Evolutionary conservation across 305 asterid genomes (phyloP).

Genomic region (Vinca major): DNA sequence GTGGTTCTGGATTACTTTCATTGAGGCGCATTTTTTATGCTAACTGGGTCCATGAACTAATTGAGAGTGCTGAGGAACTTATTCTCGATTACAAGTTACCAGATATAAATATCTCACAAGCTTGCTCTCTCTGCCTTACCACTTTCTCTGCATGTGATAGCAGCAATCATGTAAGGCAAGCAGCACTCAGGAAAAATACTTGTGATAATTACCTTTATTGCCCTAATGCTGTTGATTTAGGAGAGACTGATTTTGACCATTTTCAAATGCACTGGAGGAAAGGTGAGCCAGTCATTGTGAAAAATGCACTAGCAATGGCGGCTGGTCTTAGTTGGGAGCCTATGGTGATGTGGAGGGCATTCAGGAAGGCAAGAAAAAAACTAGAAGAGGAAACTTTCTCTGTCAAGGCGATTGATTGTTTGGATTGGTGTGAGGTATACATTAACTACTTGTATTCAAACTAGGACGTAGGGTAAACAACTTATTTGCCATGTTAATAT

Average conservation of each 20-base stretch:
- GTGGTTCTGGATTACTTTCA: constrained; percentile 46
- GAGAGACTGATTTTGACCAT: constrained; percentile 42
- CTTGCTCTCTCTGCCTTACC: constrained; percentile 37
- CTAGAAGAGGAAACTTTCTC: constrained; percentile 28
- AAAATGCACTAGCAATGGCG: constrained; percentile 36
- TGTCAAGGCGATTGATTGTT: constrained; percentile 76
- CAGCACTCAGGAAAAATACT: constrained; percentile 43
- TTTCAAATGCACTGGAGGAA: constrained; percentile 78
- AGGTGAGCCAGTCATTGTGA: constrained; percentile 75
- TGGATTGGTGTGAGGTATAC: constrained; percentile 77
- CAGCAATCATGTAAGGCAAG: constrained; percentile 32
- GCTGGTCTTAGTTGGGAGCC: constrained; percentile 95
- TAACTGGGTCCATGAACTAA: constrained; percentile 42
- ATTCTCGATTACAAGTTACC: constrained; percentile 33
- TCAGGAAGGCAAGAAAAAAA: constrained; percentile 48
- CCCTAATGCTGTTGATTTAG: constrained; percentile 47
- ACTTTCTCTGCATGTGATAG: constrained; percentile 16
- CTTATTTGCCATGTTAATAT: background rate
- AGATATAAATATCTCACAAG: constrained; percentile 27
- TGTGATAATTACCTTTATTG: constrained; percentile 53
- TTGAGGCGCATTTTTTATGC: constrained; percentile 48
- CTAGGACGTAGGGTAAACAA: background rate
- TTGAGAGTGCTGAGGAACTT: constrained; percentile 34
- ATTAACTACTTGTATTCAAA: background rate
- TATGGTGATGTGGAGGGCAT: constrained; percentile 80